Evolutionary conservation across 805 yeast genomes (phyloP).

Genomic region (Debaryomyces castellii): DNA sequence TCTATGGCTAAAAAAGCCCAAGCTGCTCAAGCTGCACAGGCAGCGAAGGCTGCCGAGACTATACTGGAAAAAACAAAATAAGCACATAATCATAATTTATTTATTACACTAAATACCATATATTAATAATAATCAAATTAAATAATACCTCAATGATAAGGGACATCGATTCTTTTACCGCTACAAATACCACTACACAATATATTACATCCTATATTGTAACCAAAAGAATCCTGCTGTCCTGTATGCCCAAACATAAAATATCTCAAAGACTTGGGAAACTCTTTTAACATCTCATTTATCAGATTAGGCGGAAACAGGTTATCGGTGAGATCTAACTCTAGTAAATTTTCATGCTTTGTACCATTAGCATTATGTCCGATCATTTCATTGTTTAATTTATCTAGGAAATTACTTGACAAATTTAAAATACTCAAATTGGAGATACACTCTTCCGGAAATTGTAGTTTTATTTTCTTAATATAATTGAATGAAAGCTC

Average conservation of each 20-base stretch:
- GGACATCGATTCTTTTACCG: background rate
- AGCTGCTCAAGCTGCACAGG: conserved; percentile 13
- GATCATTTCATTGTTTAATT: background rate
- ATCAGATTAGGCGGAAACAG: background rate
- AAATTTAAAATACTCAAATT: background rate
- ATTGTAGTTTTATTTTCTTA: background rate
- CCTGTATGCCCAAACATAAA: background rate
- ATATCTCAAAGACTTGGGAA: background rate
- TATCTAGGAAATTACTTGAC: background rate
- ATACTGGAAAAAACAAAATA: background rate
- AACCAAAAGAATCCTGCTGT: background rate
- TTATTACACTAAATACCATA: background rate
- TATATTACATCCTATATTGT: background rate
- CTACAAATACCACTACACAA: background rate
- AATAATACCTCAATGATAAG: background rate
- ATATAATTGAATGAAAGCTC: background rate
- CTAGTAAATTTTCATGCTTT: background rate
- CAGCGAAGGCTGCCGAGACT: background rate
- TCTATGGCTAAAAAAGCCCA: conserved; percentile 28
- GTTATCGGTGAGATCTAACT: background rate
- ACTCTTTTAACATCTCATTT: background rate
- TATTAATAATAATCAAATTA: background rate
- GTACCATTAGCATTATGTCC: background rate
- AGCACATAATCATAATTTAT: background rate
- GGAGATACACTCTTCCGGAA: background rate